These are phyloP conservation scores for Pseudomonodictys pantanalensis DNA, from an alignment of 495 filamentous ascomycete genomes.

Conservation along the genomic window DNA sequence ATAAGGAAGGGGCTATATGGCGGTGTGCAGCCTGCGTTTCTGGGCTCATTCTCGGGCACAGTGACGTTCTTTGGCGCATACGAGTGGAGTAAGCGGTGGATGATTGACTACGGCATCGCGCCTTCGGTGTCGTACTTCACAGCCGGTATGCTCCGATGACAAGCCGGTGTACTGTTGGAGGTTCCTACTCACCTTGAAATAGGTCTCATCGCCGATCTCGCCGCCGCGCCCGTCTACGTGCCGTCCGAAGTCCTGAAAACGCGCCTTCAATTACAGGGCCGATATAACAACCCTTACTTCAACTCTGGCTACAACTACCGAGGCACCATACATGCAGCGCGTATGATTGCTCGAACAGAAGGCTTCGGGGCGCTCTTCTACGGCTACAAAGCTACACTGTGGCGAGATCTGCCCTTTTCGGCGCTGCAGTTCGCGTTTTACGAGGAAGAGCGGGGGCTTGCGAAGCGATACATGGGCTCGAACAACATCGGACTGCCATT, in stretches of 20 bases:
- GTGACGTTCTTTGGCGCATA: constrained; percentile 95
- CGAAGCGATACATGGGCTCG: constrained; percentile 67
- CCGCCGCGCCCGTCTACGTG: constrained; percentile 88
- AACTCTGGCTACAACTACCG: constrained; percentile 91
- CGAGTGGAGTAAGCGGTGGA: constrained; percentile 85
- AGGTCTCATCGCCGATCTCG: constrained; percentile 90
- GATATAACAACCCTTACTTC: constrained; percentile 92
- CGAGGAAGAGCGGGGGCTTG: constrained; percentile 83
- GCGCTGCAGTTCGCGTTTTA: constrained; percentile 97
- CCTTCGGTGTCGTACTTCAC: constrained; percentile 78
- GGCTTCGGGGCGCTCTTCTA: constrained; percentile 84
- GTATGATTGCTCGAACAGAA: constrained; percentile 78
- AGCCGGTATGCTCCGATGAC: constrained; percentile 67
- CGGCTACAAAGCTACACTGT: constrained; percentile 91
- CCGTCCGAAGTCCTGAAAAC: constrained; percentile 97
- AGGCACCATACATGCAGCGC: constrained; percentile 70
- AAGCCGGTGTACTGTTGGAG: neutral
- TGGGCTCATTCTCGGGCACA: constrained; percentile 91
- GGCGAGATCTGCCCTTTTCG: constrained; percentile 91
- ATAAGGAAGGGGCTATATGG: constrained; percentile 85
- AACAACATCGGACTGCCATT: constrained; percentile 78
- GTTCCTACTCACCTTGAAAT: neutral
- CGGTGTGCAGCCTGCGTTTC: constrained; percentile 81
- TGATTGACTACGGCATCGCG: constrained; percentile 79
- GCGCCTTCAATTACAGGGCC: constrained; percentile 87